Evolutionary conservation across 768 basidiomycete species (phyloP).

Genomic region (Mycena alexandri): DNA sequence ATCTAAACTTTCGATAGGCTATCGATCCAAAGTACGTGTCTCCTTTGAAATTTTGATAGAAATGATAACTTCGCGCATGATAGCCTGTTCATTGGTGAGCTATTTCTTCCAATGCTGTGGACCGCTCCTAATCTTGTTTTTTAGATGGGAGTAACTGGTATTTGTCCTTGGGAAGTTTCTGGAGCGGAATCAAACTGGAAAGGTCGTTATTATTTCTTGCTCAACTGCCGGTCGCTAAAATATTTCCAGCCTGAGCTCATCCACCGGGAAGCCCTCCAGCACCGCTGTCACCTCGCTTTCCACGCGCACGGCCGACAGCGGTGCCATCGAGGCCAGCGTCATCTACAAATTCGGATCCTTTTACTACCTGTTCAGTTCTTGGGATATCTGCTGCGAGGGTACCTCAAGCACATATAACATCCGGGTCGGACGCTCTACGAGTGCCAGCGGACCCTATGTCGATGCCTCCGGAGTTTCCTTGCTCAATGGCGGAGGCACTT

Average conservation of each 20-base stretch:
- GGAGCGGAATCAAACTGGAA: constrained; percentile 65
- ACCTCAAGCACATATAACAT: constrained; percentile 70
- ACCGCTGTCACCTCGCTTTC: constrained; percentile 58
- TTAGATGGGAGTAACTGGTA: constrained; percentile 59
- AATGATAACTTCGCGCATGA: neutral
- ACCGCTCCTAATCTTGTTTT: neutral
- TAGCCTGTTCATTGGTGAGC: constrained; percentile 50
- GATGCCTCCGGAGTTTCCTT: constrained; percentile 61
- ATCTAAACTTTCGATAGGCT: constrained; percentile 48
- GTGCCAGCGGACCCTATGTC: constrained; percentile 59
- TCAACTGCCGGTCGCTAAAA: neutral
- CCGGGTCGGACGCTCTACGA: constrained; percentile 64
- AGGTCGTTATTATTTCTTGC: constrained; percentile 36
- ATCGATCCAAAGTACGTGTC: constrained; percentile 65
- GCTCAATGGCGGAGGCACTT: constrained; percentile 64
- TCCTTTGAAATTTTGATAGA: neutral
- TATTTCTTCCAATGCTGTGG: neutral
- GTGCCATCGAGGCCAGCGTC: constrained; percentile 64
- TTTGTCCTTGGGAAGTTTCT: constrained; percentile 67
- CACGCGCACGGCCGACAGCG: constrained; percentile 56
- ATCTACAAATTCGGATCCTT: constrained; percentile 59
- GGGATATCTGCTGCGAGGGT: constrained; percentile 66
- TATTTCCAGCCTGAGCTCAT: constrained; percentile 48
- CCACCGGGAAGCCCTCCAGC: constrained; percentile 57
- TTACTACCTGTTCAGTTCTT: constrained; percentile 69